A percentile compares a stretch with the other conserved stretches of the same genome.
Evolutionary conservation across 352 stramenopile genomes (phyloP).

Genomic region (Phytophthora megakarya): DNA sequence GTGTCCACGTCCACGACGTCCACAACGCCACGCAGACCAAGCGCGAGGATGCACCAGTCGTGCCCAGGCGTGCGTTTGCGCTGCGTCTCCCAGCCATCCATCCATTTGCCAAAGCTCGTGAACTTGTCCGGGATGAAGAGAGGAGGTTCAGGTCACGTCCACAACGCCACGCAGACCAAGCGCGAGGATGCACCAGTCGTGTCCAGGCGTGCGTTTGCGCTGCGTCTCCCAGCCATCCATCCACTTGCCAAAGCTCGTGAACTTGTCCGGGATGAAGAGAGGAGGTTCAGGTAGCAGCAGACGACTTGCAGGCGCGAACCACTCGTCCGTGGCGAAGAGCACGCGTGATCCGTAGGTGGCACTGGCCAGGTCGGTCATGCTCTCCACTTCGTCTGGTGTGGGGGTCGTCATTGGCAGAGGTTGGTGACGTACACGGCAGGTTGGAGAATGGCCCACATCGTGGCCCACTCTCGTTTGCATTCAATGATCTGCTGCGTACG

Average conservation of each 20-base stretch:
- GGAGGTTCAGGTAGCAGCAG: constrained; percentile 77
- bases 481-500: constrained; percentile 5
- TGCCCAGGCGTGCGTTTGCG: constrained; percentile 85
- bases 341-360: constrained; percentile 61
- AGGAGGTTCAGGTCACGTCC: constrained; percentile 59
- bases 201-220: constrained; percentile 81
- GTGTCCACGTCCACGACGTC: constrained; percentile 90
- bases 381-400: constrained; percentile 24
- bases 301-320: constrained; percentile 91
- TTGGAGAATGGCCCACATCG: constrained; percentile 13
- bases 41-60: constrained; percentile 93
- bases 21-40: constrained; percentile 77
- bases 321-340: constrained; percentile 93
- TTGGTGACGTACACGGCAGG: background rate
- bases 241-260: constrained; percentile 93
- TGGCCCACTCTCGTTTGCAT: constrained; percentile 16
- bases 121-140: constrained; percentile 93
- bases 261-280: constrained; percentile 91
- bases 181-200: constrained; percentile 93
- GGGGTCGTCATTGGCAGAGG: background rate
- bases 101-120: constrained; percentile 94
- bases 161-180: constrained; percentile 76
- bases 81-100: constrained; percentile 96
- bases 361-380: constrained; percentile 70
- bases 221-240: constrained; percentile 97